A percentile compares a stretch with the other conserved stretches of the same genome.
Conservation (phyloP, 805 yeast genomes). For the Candida koratica region DNA sequence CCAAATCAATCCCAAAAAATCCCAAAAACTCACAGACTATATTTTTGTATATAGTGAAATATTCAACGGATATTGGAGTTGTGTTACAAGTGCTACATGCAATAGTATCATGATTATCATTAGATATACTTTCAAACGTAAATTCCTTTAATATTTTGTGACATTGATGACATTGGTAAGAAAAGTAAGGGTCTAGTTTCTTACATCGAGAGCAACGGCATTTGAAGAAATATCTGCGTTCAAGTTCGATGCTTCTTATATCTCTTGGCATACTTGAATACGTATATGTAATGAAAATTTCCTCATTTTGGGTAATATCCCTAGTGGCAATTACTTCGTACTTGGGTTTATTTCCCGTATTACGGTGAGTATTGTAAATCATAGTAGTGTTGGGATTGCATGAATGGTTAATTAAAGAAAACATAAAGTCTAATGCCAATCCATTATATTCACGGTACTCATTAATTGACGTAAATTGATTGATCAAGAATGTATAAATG, state of each 20-base stretch:
- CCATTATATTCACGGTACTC: slow-evolving; percentile 24
- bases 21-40: neutral
- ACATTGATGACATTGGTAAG: slow-evolving; percentile 23
- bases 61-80: neutral
- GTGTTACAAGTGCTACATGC: neutral
- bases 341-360: neutral
- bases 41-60: neutral
- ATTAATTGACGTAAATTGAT: slow-evolving; percentile 25
- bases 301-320: slow-evolving; percentile 19
- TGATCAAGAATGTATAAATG: slow-evolving; percentile 21
- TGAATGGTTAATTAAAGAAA: slow-evolving; percentile 39
- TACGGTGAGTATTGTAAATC: slow-evolving; percentile 1
- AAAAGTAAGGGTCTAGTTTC: slow-evolving; percentile 23
- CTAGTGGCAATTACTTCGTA: slow-evolving; percentile 8
- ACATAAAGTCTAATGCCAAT: slow-evolving; percentile 28
- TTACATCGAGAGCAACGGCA: slow-evolving; percentile 32
- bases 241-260: slow-evolving; percentile 22
- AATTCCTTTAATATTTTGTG: slow-evolving; percentile 7
- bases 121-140: slow-evolving; percentile 3
- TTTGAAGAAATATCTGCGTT: slow-evolving; percentile 26
- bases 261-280: slow-evolving; percentile 23
- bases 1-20: neutral
- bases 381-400: slow-evolving; percentile 34
- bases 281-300: slow-evolving; percentile 29
- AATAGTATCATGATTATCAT: too few relatives aligned